phyloP scores from a whole-genome alignment of 23 red algal genomes.

The Pyropia haitanensis region DNA sequence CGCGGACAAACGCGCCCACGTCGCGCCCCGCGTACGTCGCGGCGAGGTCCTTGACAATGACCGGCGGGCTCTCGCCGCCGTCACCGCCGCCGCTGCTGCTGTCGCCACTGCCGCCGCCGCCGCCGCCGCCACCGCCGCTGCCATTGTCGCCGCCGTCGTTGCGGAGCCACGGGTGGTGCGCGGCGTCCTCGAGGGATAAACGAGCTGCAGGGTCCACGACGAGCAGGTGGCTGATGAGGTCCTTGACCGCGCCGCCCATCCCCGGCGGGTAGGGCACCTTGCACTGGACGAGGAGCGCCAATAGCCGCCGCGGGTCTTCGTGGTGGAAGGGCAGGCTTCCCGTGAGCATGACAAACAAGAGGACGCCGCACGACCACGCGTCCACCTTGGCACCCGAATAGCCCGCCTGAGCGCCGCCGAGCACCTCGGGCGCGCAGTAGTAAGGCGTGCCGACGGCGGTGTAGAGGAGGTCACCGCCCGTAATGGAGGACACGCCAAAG shows the following conservation, averaged over 20 bases:
- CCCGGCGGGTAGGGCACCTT: constrained; percentile 27
- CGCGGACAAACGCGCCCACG: too few relatives aligned
- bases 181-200: constrained; percentile 18
- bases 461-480: constrained; percentile 15
- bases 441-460: constrained; percentile 55
- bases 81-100: too few relatives aligned
- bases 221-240: constrained; percentile 40
- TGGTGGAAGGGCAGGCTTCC: constrained; percentile 36
- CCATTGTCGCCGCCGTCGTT: background rate
- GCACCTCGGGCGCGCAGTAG: constrained; percentile 59
- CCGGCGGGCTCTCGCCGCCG: too few relatives aligned
- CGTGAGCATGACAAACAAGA: constrained; percentile 36
- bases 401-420: constrained; percentile 6
- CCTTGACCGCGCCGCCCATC: constrained; percentile 22
- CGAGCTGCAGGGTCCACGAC: constrained; percentile 21
- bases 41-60: too few relatives aligned
- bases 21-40: too few relatives aligned
- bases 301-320: constrained; percentile 12
- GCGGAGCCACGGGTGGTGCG: constrained; percentile 30
- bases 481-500: constrained; percentile 54
- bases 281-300: constrained; percentile 14
- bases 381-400: constrained; percentile 45
- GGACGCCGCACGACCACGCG: constrained; percentile 51
- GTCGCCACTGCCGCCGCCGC: too few relatives aligned
- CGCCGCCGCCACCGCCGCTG: too few relatives aligned